Base-by-base conservation (phyloP, 2,329 filamentous ascomycete genomes). In the Intubia oerlemansii region DNA sequence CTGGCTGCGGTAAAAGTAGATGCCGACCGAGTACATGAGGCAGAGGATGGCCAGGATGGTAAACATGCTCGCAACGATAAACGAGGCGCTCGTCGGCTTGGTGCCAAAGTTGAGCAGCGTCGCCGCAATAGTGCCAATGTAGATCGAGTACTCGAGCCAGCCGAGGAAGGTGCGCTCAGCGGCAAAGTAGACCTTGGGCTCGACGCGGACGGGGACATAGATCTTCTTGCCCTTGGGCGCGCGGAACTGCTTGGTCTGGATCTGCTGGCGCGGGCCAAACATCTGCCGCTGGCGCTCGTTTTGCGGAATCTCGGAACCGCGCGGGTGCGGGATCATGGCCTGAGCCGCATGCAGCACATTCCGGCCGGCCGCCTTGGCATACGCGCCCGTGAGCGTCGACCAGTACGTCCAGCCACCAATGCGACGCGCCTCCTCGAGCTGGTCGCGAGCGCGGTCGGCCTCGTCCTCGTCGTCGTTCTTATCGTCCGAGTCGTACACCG, bases 141-240 rank as follows among this genome's bases (percentile, higher is more conserved):
- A 84, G 44, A 95, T 91, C 28, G 78, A 85, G 52, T 91, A 95
- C 51, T 98, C 85, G 42, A 98, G 76, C 77, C 88, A 98, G 37
- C 81, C 79, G 32, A 98, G 63, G 53, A 93, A 98, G 1, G 88
- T 98, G 38, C 88, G 69, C 52, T 98, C 88, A 1, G 82, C 84
- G 14, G 88, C 88, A 46, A 98, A 92, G 50, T 82, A 92, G 28
- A 98, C 88, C 54, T 98, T 98, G 19, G 88, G 88, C 51, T 98
- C 88, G 19, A 98, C 84, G 27, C 88, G 72, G 31, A 95, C 75
- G 10, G 85, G 85, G 15, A 98, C 88, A 43, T 95, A 85, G 34
- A 98, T 95, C 49, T 79, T 79, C 66, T 84, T 85, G 30, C 78
- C 78, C 47, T 68, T 72, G 10, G 78, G 78, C 7, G 78, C 77